Evolutionary conservation across 176 grass and related monocot species (phyloP).

Genomic region (Zoysia pacifica): DNA sequence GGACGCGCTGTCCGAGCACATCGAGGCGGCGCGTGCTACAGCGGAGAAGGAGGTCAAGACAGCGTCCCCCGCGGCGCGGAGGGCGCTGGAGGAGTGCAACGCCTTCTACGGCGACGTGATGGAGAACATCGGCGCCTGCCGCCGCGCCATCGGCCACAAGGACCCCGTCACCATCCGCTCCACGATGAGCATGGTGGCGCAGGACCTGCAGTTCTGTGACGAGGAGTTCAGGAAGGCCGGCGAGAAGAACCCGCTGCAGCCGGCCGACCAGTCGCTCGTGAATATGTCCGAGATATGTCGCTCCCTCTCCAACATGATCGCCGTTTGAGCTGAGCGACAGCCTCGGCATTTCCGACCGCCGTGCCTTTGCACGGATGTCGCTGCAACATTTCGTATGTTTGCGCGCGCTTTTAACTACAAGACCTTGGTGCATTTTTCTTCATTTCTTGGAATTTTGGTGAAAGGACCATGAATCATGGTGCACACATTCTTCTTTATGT

Average conservation of each 20-base stretch:
- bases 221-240: conserved; percentile 44
- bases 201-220: conserved; percentile 51
- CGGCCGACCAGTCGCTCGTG: conserved; percentile 29
- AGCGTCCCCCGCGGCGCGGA: background rate
- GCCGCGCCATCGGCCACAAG: conserved; percentile 47
- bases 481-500: background rate
- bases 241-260: conserved; percentile 37
- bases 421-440: background rate
- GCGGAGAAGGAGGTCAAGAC: background rate
- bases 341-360: background rate
- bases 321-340: background rate
- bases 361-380: background rate
- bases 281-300: conserved; percentile 46
- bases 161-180: conserved; percentile 51
- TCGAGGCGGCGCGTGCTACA: background rate
- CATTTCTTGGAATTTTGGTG: background rate
- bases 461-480: background rate
- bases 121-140: conserved; percentile 42
- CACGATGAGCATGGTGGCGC: conserved; percentile 51
- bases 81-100: conserved; percentile 12
- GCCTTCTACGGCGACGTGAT: conserved; percentile 26
- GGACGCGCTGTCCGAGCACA: conserved; percentile 27
- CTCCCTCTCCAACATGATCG: conserved; percentile 52
- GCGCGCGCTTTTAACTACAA: background rate
- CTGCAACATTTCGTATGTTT: background rate